phyloP scores from a whole-genome alignment of 108 stramenopile genomes.

The Cyclotella sp. region DNA sequence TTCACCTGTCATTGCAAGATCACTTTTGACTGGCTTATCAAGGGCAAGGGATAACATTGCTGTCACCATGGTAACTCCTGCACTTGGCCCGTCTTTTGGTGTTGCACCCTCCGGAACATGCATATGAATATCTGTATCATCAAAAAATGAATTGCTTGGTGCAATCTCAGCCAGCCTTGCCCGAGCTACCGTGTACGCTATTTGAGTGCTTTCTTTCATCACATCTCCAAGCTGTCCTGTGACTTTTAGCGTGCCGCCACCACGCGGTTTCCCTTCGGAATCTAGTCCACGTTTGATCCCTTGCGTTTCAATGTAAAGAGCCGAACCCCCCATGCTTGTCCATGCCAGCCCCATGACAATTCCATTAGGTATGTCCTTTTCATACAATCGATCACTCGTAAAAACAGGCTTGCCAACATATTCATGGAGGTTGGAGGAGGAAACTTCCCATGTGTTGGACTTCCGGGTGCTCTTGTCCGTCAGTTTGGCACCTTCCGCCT shows the following conservation, averaged over 20 bases:
- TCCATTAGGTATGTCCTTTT: constrained; percentile 90
- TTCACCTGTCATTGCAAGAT: constrained; percentile 98
- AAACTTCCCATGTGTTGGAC: constrained; percentile 72
- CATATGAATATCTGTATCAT: constrained; percentile 92
- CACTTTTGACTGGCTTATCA: constrained; percentile 83
- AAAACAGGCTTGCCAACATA: constrained; percentile 96
- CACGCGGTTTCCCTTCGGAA: constrained; percentile 72
- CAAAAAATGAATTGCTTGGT: constrained; percentile 74
- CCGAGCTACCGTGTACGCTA: constrained; percentile 96
- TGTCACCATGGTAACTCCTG: constrained; percentile 97
- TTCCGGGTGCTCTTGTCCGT: constrained; percentile 82
- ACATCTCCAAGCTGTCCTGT: constrained; percentile 97
- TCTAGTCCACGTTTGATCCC: constrained; percentile 81
- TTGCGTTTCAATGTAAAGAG: constrained; percentile 97
- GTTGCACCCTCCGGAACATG: constrained; percentile 99
- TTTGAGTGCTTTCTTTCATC: constrained; percentile 94
- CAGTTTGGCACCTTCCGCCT: constrained; percentile 76
- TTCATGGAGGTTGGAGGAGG: constrained; percentile 77
- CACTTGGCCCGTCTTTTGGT: constrained; percentile 98
- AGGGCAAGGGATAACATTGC: constrained; percentile 94
- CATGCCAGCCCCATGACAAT: constrained; percentile 99
- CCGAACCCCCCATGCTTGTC: constrained; percentile 96
- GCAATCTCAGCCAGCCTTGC: constrained; percentile 74
- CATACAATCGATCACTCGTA: constrained; percentile 92
- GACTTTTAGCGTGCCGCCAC: constrained; percentile 78